Base-by-base conservation (phyloP, 2,329 filamentous ascomycete genomes). In the Paraphoma sp. region DNA sequence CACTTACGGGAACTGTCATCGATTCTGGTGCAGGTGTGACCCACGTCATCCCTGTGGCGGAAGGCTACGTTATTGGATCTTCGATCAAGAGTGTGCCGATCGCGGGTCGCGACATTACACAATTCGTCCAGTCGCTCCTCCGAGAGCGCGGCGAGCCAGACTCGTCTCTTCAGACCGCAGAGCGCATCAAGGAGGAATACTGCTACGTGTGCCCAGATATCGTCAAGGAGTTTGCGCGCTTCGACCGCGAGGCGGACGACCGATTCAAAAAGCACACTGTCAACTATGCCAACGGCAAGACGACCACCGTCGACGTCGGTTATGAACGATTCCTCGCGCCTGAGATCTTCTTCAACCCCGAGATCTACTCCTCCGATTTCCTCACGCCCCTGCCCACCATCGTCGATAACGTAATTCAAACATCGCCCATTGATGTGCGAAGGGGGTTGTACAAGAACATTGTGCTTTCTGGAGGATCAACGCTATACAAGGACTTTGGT, bases 371-470 rank as follows among this genome's bases (percentile, higher is more conserved):
- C 60, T 98, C 94, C 65, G 95, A 99, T 76, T 99, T 99, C 83
- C 82, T 99, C 64, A 99, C 95, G 11, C 95, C 95, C 12, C 86
- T 99, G 8, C 95, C 95, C 23, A 91, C 87, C 48, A 95, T 99
- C 48, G 96, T 99, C 60, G 95, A 99, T 75, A 90, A 90, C 54
- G 95, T 98, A 62, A 99, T 99, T 70, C 95, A 99, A 80, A 94
- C 93, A 54, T 97, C 94, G 33, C 95, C 95, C 42, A 99, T 99
- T 70, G 95, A 99, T 74, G 96, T 99, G 45, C 90, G 95, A 73
- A 88, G 95, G 80, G 95, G 95, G 42, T 85, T 99, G 38, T 99
- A 99, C 87, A 99, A 99, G 87, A 99, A 99, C 81, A 99, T 99
- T 80, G 95, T 99, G 36, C 84, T 99, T 38, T 98, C 94, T 3